These are phyloP conservation scores for Auricularia heimuer DNA, from an alignment of 768 basidiomycete species.

Conservation along the genomic window DNA sequence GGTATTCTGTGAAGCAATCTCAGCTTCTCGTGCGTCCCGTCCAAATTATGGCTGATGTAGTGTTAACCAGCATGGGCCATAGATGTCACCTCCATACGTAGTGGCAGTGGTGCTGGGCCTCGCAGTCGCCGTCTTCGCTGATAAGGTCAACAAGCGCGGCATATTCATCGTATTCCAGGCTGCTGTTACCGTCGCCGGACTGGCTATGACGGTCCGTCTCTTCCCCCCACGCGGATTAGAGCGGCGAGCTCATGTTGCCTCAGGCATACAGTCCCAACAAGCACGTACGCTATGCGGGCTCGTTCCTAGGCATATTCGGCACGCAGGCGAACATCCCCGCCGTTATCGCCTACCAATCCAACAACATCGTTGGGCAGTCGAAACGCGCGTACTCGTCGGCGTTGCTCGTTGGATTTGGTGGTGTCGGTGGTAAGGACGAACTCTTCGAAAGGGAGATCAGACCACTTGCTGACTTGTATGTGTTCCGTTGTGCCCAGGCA, in stretches of 20 bases:
- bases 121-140: slow-evolving; percentile 12
- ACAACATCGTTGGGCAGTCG: slow-evolving; percentile 16
- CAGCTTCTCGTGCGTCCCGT: slow-evolving; percentile 13
- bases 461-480: too few relatives aligned
- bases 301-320: slow-evolving; percentile 6
- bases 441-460: too few relatives aligned
- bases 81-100: slow-evolving; percentile 17
- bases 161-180: slow-evolving; percentile 15
- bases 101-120: slow-evolving; percentile 16
- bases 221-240: not conserved
- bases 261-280: not conserved
- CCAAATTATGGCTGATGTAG: too few relatives aligned
- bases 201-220: slow-evolving; percentile 7
- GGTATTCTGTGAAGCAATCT: slow-evolving; percentile 12
- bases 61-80: slow-evolving; percentile 1
- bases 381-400: slow-evolving; percentile 16
- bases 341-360: slow-evolving; percentile 10
- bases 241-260: not conserved
- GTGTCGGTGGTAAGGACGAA: slow-evolving; percentile 1
- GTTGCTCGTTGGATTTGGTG: slow-evolving; percentile 12
- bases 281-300: slow-evolving; percentile 1
- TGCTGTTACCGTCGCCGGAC: slow-evolving; percentile 13
- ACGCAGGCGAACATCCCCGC: not conserved
- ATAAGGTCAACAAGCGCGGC: slow-evolving; percentile 15
- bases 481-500: slow-evolving; percentile 4